phyloP scores from a whole-genome alignment of 805 yeast genomes.

The Spathaspora arborariae region DNA sequence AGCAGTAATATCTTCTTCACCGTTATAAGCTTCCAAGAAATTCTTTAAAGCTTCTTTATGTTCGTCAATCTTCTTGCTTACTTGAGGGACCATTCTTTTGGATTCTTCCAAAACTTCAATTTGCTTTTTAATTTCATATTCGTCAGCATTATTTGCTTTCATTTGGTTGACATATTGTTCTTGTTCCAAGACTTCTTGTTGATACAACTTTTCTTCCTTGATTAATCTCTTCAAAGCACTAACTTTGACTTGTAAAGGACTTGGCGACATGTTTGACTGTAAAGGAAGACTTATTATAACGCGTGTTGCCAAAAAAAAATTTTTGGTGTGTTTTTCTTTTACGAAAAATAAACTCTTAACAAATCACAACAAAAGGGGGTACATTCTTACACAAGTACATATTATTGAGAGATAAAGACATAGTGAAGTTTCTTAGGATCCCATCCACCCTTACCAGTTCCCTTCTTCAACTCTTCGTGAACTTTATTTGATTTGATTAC shows the following conservation, averaged over 20 bases:
- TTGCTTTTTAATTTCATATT: slow-evolving; percentile 59
- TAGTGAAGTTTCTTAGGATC: slow-evolving; percentile 11
- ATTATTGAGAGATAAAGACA: slow-evolving; percentile 6
- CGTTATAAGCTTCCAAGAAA: slow-evolving; percentile 14
- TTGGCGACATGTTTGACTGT: slow-evolving; percentile 53
- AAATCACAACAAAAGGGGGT: background rate
- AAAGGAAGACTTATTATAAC: background rate
- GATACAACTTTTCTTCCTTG: slow-evolving; percentile 63
- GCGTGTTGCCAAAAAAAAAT: slow-evolving; percentile 1
- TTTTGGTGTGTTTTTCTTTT: background rate
- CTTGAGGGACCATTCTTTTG: slow-evolving; percentile 33
- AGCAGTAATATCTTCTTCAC: slow-evolving; percentile 23
- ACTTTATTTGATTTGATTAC: slow-evolving; percentile 22
- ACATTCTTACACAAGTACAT: background rate
- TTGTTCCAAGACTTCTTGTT: slow-evolving; percentile 56
- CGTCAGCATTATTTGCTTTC: slow-evolving; percentile 48
- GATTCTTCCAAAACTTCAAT: slow-evolving; percentile 35
- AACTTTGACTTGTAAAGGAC: slow-evolving; percentile 65
- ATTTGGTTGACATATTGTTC: slow-evolving; percentile 44
- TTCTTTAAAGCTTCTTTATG: slow-evolving; percentile 14
- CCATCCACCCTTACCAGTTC: slow-evolving; percentile 22
- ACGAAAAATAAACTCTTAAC: background rate
- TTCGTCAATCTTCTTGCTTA: slow-evolving; percentile 16
- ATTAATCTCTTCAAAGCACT: slow-evolving; percentile 65
- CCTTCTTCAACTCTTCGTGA: slow-evolving; percentile 13